Conservation (phyloP, 2,329 filamentous ascomycete genomes). For the Sordariomycetes sp. region DNA sequence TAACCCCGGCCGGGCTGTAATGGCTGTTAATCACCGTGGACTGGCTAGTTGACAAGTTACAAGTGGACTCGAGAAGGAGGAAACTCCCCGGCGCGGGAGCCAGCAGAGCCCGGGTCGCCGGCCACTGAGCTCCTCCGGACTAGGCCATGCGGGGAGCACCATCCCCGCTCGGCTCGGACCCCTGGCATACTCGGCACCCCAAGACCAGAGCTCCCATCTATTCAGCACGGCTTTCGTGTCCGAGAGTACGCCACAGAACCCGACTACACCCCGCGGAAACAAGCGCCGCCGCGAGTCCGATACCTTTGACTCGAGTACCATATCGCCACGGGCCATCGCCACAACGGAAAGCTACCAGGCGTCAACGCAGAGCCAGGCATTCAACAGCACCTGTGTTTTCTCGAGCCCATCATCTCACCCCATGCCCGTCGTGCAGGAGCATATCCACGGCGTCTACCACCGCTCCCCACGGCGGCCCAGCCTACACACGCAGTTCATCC, state of each 20-base stretch:
- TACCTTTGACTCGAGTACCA: not conserved
- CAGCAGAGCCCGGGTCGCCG: conserved; percentile 8
- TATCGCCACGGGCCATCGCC: not conserved
- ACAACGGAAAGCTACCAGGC: not conserved
- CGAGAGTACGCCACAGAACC: not conserved
- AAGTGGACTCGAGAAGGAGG: conserved; percentile 1
- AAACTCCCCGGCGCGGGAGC: conserved; percentile 3
- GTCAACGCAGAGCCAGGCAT: not conserved
- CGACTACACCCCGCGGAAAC: not conserved
- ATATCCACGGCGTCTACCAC: not conserved
- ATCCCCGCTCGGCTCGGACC: not conserved
- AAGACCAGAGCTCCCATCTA: no score
- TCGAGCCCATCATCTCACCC: not conserved
- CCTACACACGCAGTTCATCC: not conserved
- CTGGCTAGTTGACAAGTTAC: not conserved
- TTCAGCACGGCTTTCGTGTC: no score
- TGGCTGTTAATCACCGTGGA: not conserved
- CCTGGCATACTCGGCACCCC: no score
- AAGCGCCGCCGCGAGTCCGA: not conserved
- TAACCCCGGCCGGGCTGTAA: not conserved
- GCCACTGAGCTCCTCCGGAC: not conserved
- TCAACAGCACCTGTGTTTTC: conserved; percentile 1
- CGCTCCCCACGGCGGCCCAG: not conserved
- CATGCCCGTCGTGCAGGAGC: conserved; percentile 1
- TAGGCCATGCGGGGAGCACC: not conserved